Evolutionary conservation across 305 asterid genomes (phyloP).

Genomic region (Rubia peregrina): DNA sequence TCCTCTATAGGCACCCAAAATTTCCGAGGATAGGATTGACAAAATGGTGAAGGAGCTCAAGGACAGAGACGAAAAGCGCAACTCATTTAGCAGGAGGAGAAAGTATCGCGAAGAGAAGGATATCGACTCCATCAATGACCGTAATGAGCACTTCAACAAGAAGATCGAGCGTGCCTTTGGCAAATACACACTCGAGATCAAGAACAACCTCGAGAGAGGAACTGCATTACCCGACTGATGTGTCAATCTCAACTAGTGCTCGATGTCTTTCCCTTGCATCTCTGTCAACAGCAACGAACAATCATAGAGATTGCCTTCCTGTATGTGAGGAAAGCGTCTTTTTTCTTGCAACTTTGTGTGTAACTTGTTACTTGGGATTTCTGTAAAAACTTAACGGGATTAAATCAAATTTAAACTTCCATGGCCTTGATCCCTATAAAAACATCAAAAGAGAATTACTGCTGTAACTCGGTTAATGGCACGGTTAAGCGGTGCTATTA

Average conservation of each 20-base stretch:
- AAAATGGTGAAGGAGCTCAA: slow-evolving; percentile 81
- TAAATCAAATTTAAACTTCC: neutral
- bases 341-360: neutral
- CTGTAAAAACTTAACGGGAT: neutral
- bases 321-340: neutral
- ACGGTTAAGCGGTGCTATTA: neutral
- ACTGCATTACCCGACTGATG: slow-evolving; percentile 65
- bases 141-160: slow-evolving; percentile 92
- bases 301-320: no score
- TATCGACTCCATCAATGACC: slow-evolving; percentile 89
- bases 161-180: slow-evolving; percentile 94
- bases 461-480: neutral
- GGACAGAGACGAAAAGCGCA: slow-evolving; percentile 68
- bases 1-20: slow-evolving; percentile 55
- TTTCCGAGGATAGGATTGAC: slow-evolving; percentile 64
- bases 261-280: neutral
- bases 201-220: slow-evolving; percentile 88
- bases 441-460: neutral
- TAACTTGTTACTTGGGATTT: neutral
- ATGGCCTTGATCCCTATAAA: neutral
- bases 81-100: slow-evolving; percentile 85
- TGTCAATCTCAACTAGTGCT: neutral
- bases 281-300: neutral
- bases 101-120: slow-evolving; percentile 91
- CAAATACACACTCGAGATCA: slow-evolving; percentile 85